Evolutionary conservation across 2,329 filamentous ascomycete species (phyloP).

Genomic region (Ilyonectria sp.): DNA sequence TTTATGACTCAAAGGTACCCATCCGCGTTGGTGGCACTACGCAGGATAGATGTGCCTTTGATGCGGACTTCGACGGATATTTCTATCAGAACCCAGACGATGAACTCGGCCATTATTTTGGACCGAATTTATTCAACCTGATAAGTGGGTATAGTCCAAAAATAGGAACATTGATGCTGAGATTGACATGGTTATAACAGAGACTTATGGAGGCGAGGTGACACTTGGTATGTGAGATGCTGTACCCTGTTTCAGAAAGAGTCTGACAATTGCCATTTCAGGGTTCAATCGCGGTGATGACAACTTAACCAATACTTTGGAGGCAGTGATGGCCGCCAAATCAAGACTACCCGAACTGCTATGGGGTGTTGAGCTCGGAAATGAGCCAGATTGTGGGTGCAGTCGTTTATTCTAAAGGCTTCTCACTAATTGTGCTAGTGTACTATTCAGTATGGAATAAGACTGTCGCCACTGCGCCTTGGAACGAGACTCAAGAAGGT

Average conservation of each 20-base stretch:
- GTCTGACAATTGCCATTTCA: not conserved
- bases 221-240: too few relatives aligned
- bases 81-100: constrained; percentile 10
- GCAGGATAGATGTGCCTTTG: constrained; percentile 13
- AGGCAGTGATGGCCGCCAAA: not conserved
- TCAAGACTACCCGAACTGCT: too few relatives aligned
- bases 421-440: too few relatives aligned
- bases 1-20: constrained; percentile 6
- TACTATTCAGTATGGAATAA: not conserved
- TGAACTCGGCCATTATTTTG: not conserved
- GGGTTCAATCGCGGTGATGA: constrained; percentile 19
- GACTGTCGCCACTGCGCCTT: constrained; percentile 16
- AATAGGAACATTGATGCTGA: too few relatives aligned
- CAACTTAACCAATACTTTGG: constrained; percentile 17
- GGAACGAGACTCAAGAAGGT: constrained; percentile 24
- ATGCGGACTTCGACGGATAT: constrained; percentile 13
- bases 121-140: too few relatives aligned
- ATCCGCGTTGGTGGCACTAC: constrained; percentile 21
- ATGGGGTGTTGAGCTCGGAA: too few relatives aligned
- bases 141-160: not conserved
- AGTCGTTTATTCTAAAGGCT: too few relatives aligned
- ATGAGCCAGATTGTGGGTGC: too few relatives aligned
- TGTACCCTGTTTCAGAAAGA: too few relatives aligned
- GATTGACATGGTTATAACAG: not conserved
- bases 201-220: not conserved